Evolutionary conservation across 208 protist species (phyloP), one percentile per base, ranked within the genome.

Genomic region (Trypanosoma mega): DNA sequence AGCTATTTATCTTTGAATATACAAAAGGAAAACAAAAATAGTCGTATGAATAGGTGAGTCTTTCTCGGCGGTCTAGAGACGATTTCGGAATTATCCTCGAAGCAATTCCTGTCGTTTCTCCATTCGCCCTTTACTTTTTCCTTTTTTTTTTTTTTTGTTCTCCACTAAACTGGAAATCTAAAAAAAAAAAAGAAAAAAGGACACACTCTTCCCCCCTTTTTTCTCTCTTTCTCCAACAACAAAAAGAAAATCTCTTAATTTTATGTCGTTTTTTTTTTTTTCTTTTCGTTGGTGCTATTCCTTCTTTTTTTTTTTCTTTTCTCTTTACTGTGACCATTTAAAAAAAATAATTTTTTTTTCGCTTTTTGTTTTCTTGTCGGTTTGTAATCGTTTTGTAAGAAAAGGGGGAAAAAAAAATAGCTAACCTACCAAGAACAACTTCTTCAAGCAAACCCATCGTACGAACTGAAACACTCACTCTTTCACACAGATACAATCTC

Each of bases 261-360:
- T 29, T 21, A 55, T 8, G 33, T 18, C 51, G 4, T 46, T 18
- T 3, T 63, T 6, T 66, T 61, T 47, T 66, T 45, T 66, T 66
- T 66, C 30, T 63, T 24, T 62, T 36, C 58, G 47, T 12, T 34
- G 6, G 44, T 23, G 44, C 21, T 50, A n/a, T 30, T 50, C 11
- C 14, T 50, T 24, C 21, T 30, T 6, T 50, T 30, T 6, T 50
- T 30, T 6, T 14, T 31, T 6, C 14, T 31, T 6, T 14, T 39
- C 8, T 39, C 34, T 18, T 47, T 9, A n/a, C 20, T 37, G 14
- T 21, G 24, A 63, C 16, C 34, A 23, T 55, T 56, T 56, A 63
- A 63, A 63, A 63, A 7, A n/a, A 26, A 11, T 48, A n/a, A 23
- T 62, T 26, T 23, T 62, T 29, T 62, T 52, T 20, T 65, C 45